A percentile compares a stretch with the other conserved stretches of the same genome.
Conservation (phyloP, 768 basidiomycete species). For the Gyrodon lividus region DNA sequence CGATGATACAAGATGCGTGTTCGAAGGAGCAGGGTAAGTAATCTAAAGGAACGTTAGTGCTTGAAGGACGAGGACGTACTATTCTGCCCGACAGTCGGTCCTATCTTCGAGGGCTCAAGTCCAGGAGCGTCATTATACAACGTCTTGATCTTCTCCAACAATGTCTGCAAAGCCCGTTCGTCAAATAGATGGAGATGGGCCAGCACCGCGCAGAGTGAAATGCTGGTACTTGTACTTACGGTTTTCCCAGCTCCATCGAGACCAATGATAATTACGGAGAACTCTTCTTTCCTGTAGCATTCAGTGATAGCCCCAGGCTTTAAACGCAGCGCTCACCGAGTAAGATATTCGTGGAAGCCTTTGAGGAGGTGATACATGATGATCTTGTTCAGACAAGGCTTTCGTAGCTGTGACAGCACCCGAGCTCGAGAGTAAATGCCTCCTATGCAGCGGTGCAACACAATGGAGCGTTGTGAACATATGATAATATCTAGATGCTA, state of each 20-base stretch:
- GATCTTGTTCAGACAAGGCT: no score
- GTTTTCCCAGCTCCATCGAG: conserved; percentile 93
- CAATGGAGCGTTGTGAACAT: no score
- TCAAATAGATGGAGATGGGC: neutral
- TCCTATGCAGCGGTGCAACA: neutral
- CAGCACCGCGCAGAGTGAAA: conserved; percentile 1
- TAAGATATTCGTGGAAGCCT: conserved; percentile 88
- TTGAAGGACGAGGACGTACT: conserved; percentile 52
- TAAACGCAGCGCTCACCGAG: conserved; percentile 48
- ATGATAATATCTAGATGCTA: neutral
- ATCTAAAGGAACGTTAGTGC: no score
- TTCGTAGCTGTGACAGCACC: neutral
- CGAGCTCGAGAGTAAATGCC: neutral
- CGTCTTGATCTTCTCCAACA: conserved; percentile 93
- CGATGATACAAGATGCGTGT: no score
- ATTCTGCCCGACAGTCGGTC: conserved; percentile 96
- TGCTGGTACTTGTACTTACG: conserved; percentile 36
- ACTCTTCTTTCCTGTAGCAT: conserved; percentile 74
- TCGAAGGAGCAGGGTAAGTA: no score
- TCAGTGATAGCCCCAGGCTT: conserved; percentile 3
- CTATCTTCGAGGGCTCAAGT: conserved; percentile 90
- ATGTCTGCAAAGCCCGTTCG: conserved; percentile 48
- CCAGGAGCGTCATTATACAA: conserved; percentile 85
- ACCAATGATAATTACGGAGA: conserved; percentile 93
- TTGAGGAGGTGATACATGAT: conserved; percentile 92